Base-by-base conservation (phyloP, 2,329 filamentous ascomycete species). In the Calonectria naviculata region DNA sequence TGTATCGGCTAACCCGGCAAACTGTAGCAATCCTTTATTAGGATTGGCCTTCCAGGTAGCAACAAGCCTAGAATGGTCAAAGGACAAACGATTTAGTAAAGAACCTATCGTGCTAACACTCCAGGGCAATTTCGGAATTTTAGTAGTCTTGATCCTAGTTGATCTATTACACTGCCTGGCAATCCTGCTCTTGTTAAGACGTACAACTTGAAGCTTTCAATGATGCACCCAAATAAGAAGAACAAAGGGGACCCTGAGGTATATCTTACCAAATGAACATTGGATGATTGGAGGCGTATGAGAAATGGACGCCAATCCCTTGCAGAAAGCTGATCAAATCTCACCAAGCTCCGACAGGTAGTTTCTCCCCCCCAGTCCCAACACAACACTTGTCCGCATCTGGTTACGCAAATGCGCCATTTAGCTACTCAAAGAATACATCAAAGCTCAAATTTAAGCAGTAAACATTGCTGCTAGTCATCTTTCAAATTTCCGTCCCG, bases 51-150 rank as follows among this genome's bases (percentile, higher is more conserved):
- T 71, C 64, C 4, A 79, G 67, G n/a, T n/a, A 2, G 71, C 65
- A 1, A 75, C 71, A 1, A 78, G 74, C n/a, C 78, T 47, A 0
- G 47, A 17, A 5, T 78, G 65, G 9, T 74, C 74, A 4, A 67
- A 68, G 24, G 78, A 79, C 0, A 79, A 68, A 28, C 77, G 75
- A 49, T 79, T 74, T 2, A 79, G 2, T 1, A 77, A 78, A 79
- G 0, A 0, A 72, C 74, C n/a, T 46, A 24, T 1, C 73, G 69
- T 2, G 74, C 75, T 15, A n/a, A n/a, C n/a, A n/a, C n/a, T n/a
- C n/a, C n/a, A n/a, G n/a, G n/a, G n/a, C n/a, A n/a, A n/a, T n/a
- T n/a, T n/a, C n/a, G n/a, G n/a, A n/a, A n/a, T n/a, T n/a, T n/a
- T n/a, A n/a, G n/a, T n/a, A n/a, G n/a, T n/a, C n/a, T n/a, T n/a